A percentile compares a stretch with the other conserved stretches of the same genome.
phyloP scores from a whole-genome alignment of 768 basidiomycete genomes.

The Suillus occidentalis region DNA sequence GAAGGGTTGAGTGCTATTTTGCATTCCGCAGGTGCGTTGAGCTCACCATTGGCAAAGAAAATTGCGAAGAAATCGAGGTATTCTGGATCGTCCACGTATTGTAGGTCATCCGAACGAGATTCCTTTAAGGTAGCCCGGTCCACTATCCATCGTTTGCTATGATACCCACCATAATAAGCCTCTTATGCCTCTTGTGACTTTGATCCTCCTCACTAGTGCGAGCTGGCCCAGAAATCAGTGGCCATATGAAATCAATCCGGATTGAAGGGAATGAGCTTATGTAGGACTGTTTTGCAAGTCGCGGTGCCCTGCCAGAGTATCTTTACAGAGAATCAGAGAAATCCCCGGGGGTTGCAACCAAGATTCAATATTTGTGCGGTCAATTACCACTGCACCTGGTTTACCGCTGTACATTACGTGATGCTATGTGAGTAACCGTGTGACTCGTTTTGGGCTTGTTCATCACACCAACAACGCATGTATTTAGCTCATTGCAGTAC shows the following conservation, averaged over 20 bases:
- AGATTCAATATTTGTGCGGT: too few species aligned
- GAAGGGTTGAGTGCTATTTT: not conserved
- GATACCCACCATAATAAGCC: constrained; percentile 21
- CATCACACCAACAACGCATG: too few species aligned
- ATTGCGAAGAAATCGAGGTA: constrained; percentile 79
- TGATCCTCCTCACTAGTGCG: constrained; percentile 67
- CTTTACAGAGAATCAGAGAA: not conserved
- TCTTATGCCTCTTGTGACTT: constrained; percentile 7
- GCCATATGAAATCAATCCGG: constrained; percentile 53
- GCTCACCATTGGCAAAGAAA: constrained; percentile 82
- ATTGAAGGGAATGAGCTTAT: not conserved
- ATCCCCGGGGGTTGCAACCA: too few species aligned
- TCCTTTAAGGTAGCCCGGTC: constrained; percentile 73
- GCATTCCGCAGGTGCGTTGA: too few species aligned
- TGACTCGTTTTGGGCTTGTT: too few species aligned
- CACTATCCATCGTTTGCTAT: constrained; percentile 89
- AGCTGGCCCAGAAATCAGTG: constrained; percentile 90
- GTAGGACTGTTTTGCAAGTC: not conserved
- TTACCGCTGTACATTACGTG: too few species aligned
- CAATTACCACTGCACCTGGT: too few species aligned
- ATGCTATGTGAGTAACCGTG: too few species aligned
- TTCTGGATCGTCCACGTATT: constrained; percentile 78
- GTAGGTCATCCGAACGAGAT: constrained; percentile 76
- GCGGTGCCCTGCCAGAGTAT: not conserved
- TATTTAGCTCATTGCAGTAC: too few species aligned